Evolutionary conservation across 805 yeast species (phyloP), one percentile per base, ranked within the genome.

Genomic region (Candida piceae): DNA sequence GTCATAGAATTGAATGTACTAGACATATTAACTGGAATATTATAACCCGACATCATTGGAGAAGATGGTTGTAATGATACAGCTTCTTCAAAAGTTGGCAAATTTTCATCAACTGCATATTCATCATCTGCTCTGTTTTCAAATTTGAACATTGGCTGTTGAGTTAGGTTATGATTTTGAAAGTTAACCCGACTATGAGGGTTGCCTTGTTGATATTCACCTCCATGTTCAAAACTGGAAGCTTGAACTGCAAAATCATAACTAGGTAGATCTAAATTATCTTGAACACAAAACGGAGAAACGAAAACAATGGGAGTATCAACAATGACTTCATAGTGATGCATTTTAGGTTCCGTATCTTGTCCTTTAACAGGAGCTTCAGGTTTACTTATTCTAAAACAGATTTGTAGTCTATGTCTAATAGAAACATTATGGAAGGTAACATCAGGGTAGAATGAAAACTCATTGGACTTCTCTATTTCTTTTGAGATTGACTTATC

Each of bases 241-340:
- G 50, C 35, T 27, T 38, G 49, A 11, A 58, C 57, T 4, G 58
- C 64, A 37, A 50, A 49, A 13, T 61, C 63, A 41, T 63, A 37
- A 63, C 75, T 36, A 57, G 72, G 59, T 61, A 64, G 52, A 54
- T 72, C 41, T 42, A 59, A 24, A 50, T 62, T 27, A 35, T 58
- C 56, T 29, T 46, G 50, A 9, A 46, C 52, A 39, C 53, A 58
- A 45, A 60, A 60, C 24, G 67, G 66, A 10, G 78, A 71, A n/a
- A 74, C 61, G 15, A 76, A 54, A 21, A 72, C 68, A 25, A 84
- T 66, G 0, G 93, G 93, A 0, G 90, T 82, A 52, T 84, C 93
- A 27, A 84, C 82, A 30, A 84, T 75, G 16, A 84, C 89, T 48
- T 84, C 94, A 50, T 79, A 84, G 55, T 84, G 89, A 49, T 81